A percentile compares a stretch with the other conserved stretches of the same genome.
phyloP scores from a whole-genome alignment of 139 green algal species.

The Chlamydomonas schloesseri region DNA sequence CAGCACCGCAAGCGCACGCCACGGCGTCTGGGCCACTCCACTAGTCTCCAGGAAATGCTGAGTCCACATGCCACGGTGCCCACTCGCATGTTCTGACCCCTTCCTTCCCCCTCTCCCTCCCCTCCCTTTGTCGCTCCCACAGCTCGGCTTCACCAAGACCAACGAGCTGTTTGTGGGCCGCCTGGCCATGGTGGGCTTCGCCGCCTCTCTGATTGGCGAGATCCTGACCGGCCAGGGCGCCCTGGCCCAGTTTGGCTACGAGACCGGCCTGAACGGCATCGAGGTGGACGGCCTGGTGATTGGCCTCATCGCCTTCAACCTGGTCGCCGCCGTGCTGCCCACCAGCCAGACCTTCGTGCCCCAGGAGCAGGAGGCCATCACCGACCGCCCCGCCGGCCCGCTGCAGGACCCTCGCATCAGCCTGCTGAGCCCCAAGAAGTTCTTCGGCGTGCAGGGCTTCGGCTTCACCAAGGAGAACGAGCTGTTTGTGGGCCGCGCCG shows the following conservation, averaged over 20 bases:
- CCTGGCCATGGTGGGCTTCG: constrained; percentile 84
- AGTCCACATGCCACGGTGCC: too few species aligned
- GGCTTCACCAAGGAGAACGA: constrained; percentile 85
- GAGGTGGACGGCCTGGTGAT: constrained; percentile 74
- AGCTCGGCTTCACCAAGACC: constrained; percentile 51
- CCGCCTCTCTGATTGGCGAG: constrained; percentile 68
- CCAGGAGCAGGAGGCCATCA: constrained; percentile 52
- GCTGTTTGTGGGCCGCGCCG: constrained; percentile 87
- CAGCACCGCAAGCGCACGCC: too few species aligned
- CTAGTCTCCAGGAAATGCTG: too few species aligned
- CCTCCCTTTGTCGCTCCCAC: too few species aligned
- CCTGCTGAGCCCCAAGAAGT: constrained; percentile 62
- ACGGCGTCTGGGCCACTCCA: too few species aligned
- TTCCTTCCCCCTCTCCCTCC: too few species aligned
- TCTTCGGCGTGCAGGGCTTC: constrained; percentile 69
- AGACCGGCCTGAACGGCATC: constrained; percentile 62
- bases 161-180: constrained; percentile 89
- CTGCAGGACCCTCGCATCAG: constrained; percentile 78
- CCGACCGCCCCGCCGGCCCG: constrained; percentile 49
- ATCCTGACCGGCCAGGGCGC: constrained; percentile 76
- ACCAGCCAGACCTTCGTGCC: constrained; percentile 63
- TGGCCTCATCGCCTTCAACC: constrained; percentile 76
- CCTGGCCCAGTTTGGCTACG: constrained; percentile 79
- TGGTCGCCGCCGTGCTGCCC: constrained; percentile 69
- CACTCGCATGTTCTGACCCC: too few species aligned